These are phyloP conservation scores for Ailanthus altissimus DNA, from an alignment of 345 rosid species.

Conservation along the genomic window DNA sequence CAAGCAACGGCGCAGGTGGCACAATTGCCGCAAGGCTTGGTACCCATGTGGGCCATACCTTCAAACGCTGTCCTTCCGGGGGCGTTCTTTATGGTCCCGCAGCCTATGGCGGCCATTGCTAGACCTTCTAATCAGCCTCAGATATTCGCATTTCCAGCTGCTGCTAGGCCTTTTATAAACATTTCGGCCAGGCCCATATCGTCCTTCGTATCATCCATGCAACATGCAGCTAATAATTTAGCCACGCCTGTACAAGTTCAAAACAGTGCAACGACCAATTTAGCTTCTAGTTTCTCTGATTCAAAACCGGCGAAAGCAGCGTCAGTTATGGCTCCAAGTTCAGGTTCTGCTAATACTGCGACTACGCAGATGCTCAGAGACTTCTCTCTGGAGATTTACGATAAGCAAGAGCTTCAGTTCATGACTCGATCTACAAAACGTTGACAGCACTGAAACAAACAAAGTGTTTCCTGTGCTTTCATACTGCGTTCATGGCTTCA, in stretches of 20 bases:
- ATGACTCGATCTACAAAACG: constrained; percentile 58
- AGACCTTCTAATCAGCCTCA: constrained; percentile 56
- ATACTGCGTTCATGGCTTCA: background rate
- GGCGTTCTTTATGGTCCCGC: constrained; percentile 65
- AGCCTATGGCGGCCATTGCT: constrained; percentile 31
- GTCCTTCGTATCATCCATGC: constrained; percentile 59
- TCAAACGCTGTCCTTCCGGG: constrained; percentile 62
- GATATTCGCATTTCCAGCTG: constrained; percentile 59
- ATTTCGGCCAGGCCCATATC: constrained; percentile 56
- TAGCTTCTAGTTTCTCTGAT: constrained; percentile 31
- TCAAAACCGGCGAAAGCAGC: constrained; percentile 34
- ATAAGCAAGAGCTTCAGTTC: constrained; percentile 70
- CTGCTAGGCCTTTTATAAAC: constrained; percentile 46
- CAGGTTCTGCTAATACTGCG: constrained; percentile 36
- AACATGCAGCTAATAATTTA: constrained; percentile 30
- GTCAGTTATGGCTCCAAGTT: constrained; percentile 59
- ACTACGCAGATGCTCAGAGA: constrained; percentile 67
- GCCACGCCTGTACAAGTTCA: constrained; percentile 37
- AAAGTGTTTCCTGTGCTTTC: background rate
- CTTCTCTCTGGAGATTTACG: constrained; percentile 73
- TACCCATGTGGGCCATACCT: constrained; percentile 86
- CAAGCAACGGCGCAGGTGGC: constrained; percentile 18
- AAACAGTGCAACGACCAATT: constrained; percentile 16
- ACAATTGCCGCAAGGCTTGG: constrained; percentile 54
- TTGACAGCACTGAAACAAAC: constrained; percentile 18